phyloP scores from a whole-genome alignment of 352 stramenopile species.

The Ophiocytium majus region DNA sequence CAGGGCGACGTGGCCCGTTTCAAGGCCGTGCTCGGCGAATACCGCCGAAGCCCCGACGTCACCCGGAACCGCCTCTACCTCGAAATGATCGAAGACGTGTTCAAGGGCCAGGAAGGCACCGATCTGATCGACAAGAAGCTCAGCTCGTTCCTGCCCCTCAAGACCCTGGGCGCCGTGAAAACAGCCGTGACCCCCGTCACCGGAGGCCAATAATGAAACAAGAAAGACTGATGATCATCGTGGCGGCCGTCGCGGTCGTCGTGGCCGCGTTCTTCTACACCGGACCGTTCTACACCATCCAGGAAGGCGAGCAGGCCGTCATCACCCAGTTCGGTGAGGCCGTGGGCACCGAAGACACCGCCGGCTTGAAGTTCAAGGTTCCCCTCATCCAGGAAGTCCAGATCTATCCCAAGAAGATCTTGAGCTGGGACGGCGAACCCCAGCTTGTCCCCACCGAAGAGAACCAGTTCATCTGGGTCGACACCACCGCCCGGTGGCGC shows the following conservation, averaged over 20 bases:
- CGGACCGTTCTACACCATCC: background rate
- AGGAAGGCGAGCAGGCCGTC: background rate
- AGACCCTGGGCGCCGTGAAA: too few relatives aligned
- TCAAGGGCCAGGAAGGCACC: too few relatives aligned
- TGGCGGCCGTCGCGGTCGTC: background rate
- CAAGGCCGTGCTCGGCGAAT: background rate
- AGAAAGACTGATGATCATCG: background rate
- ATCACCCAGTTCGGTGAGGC: conserved; percentile 1
- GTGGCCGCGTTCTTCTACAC: background rate
- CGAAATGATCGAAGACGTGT: conserved; percentile 6
- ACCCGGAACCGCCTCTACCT: background rate
- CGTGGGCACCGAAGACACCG: background rate
- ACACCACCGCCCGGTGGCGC: background rate
- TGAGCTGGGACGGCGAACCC: background rate
- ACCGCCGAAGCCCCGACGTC: background rate
- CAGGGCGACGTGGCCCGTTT: background rate
- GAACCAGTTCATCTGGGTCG: background rate
- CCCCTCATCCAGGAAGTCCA: conserved; percentile 11
- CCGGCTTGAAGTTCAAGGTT: background rate
- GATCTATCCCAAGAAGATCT: background rate
- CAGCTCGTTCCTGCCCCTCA: too few relatives aligned
- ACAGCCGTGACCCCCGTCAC: too few relatives aligned
- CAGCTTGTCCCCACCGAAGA: background rate
- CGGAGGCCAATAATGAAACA: too few relatives aligned
- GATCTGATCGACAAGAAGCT: too few relatives aligned